Conservation (phyloP, 805 yeast genomes). For the Schizosaccharomyces cryophilus region DNA sequence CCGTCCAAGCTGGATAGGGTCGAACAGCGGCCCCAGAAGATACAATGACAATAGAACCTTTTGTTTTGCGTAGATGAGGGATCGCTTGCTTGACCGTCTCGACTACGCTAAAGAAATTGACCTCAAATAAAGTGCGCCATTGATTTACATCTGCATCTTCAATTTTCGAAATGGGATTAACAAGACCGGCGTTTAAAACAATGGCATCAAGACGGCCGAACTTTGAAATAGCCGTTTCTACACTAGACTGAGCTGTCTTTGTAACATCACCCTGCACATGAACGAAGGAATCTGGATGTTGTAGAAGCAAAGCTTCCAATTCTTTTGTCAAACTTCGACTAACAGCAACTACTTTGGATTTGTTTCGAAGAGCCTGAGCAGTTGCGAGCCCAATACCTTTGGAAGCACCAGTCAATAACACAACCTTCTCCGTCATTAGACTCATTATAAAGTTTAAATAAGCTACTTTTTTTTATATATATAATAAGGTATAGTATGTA, state of each 20-base stretch:
- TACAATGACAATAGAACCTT: slow-evolving; percentile 52
- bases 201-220: slow-evolving; percentile 30
- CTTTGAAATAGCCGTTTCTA: slow-evolving; percentile 20
- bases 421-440: background rate
- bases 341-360: slow-evolving; percentile 34
- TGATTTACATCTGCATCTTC: slow-evolving; percentile 27
- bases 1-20: slow-evolving; percentile 49
- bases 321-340: slow-evolving; percentile 28
- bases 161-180: slow-evolving; percentile 45
- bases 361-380: slow-evolving; percentile 25
- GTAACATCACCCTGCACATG: slow-evolving; percentile 7
- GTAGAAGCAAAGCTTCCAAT: slow-evolving; percentile 4
- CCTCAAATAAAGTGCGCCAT: slow-evolving; percentile 45
- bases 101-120: slow-evolving; percentile 58
- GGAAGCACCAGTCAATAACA: slow-evolving; percentile 16
- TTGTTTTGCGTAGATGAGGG: slow-evolving; percentile 29
- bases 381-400: slow-evolving; percentile 45
- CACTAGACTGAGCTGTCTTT: slow-evolving; percentile 14
- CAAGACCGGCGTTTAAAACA: slow-evolving; percentile 48
- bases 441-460: background rate
- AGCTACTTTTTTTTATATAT: too few relatives aligned
- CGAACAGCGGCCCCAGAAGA: slow-evolving; percentile 64
- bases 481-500: too few relatives aligned
- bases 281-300: slow-evolving; percentile 5
- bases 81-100: slow-evolving; percentile 20